phyloP scores from a whole-genome alignment of 75 land plant species.

The Cupressus sempervirens region DNA sequence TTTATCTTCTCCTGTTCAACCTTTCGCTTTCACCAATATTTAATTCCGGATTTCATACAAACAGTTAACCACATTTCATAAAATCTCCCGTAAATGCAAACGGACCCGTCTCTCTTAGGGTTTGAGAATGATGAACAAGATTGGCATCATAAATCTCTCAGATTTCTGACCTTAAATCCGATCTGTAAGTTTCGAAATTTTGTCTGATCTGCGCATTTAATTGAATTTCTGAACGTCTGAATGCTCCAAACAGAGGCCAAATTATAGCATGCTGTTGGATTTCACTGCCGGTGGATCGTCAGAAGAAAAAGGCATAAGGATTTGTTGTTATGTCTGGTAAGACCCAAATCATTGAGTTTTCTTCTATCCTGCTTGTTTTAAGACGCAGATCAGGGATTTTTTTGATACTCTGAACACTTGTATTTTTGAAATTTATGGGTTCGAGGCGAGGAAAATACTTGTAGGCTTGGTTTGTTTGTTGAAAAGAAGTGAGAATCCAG shows the following conservation, averaged over 20 bases:
- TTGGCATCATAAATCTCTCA: neutral
- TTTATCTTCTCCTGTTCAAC: neutral
- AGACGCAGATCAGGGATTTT: neutral
- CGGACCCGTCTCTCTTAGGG: neutral
- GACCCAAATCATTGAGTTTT: neutral
- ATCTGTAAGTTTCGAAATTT: neutral
- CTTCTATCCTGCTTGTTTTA: neutral
- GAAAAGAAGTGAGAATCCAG: neutral
- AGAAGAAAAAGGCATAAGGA: too few species aligned
- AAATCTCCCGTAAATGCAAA: neutral
- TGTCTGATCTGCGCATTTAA: neutral
- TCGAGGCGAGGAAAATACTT: neutral
- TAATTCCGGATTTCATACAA: constrained; percentile 5
- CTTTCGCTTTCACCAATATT: constrained; percentile 2
- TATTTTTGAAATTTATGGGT: neutral
- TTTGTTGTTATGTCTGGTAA: neutral
- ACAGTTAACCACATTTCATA: constrained; percentile 1
- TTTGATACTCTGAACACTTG: neutral
- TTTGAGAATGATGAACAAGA: constrained; percentile 4
- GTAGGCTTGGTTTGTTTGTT: neutral
- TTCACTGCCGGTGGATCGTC: neutral
- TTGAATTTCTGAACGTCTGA: neutral
- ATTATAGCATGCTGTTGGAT: constrained; percentile 1
- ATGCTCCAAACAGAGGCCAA: neutral
- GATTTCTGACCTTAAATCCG: neutral